Evolutionary conservation across 768 basidiomycete species (phyloP), one percentile per base, ranked within the genome.

Genomic region (Xanthoconium stramineum): DNA sequence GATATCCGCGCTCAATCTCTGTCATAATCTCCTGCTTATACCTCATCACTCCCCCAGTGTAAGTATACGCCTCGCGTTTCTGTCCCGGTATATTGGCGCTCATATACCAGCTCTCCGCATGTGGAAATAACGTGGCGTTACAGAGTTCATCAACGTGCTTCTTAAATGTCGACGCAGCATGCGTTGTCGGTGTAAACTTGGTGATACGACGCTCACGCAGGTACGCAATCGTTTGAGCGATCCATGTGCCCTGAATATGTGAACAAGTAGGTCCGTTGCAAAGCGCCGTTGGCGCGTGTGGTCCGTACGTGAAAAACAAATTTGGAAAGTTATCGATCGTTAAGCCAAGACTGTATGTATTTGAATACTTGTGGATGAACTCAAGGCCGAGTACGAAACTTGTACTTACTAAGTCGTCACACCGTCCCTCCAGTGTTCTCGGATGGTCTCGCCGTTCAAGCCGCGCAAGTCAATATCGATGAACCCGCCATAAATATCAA

Each of bases 321-420:
- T 62, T 62, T 5, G 61, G 60, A 29, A 62, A 62, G 12, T 53
- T 48, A 28, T 62, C 47, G 35, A 62, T 55, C 17, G 61, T 50
- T 53, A 63, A 35, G 2, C 61, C 61, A 3, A 62, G 61, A 36
- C 61, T 62, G 24, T 24, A 2, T 20, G 40, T 13, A n/a, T 7
- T 3, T 29, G 9, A 7, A 24, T 24, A 24, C 24, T 24, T 24
- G 24, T 24, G 24, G 24, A 24, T 24, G 24, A 24, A 24, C 24
- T 24, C 24, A 24, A 24, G 24, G 24, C 4, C 4, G 7, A 43
- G 19, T n/a, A 29, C 8, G 7, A 17, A 49, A 12, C 7, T 6
- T 12, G 24, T 11, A 32, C 61, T 55, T 12, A 62, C 61, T 63
- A 62, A 17, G 61, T 62, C 20, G 2, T 52, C 44, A 56, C 54